A percentile compares a stretch with the other conserved stretches of the same genome.
Evolutionary conservation across 208 protist species (phyloP).

Genomic region (Acanthamoeba royreba): DNA sequence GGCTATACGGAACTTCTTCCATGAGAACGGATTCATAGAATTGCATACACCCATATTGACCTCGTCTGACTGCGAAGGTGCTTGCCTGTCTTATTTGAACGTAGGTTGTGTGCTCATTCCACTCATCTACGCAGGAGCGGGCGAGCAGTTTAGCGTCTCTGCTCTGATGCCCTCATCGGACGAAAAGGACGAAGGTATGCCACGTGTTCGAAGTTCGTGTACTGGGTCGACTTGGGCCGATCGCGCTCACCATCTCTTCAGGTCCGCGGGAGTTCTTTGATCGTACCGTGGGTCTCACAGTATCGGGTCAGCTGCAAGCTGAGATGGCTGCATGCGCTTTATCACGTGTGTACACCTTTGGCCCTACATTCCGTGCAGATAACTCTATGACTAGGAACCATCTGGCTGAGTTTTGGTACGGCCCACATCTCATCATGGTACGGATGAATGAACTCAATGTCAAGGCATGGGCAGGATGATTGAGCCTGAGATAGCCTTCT

Average conservation of each 20-base stretch:
- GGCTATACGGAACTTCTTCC: slow-evolving; percentile 65
- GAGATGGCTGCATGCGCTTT: slow-evolving; percentile 72
- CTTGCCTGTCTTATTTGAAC: slow-evolving; percentile 80
- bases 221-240: too few species aligned
- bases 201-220: too few species aligned
- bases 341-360: slow-evolving; percentile 82
- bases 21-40: slow-evolving; percentile 75
- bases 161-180: neutral
- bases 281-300: slow-evolving; percentile 31
- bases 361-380: slow-evolving; percentile 82
- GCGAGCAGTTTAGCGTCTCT: slow-evolving; percentile 23
- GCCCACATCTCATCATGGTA: neutral
- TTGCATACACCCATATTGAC: slow-evolving; percentile 85
- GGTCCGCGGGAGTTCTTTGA: slow-evolving; percentile 10
- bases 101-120: too few species aligned
- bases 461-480: slow-evolving; percentile 78
- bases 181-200: neutral
- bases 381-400: slow-evolving; percentile 77
- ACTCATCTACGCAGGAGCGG: slow-evolving; percentile 31
- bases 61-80: slow-evolving; percentile 85
- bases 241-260: neutral
- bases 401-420: slow-evolving; percentile 84
- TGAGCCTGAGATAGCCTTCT: slow-evolving; percentile 85
- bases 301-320: slow-evolving; percentile 70
- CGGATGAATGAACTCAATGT: too few species aligned